Evolutionary conservation across 805 yeast species (phyloP), one percentile per base, ranked within the genome.

Genomic region (Yarrowia sp.): DNA sequence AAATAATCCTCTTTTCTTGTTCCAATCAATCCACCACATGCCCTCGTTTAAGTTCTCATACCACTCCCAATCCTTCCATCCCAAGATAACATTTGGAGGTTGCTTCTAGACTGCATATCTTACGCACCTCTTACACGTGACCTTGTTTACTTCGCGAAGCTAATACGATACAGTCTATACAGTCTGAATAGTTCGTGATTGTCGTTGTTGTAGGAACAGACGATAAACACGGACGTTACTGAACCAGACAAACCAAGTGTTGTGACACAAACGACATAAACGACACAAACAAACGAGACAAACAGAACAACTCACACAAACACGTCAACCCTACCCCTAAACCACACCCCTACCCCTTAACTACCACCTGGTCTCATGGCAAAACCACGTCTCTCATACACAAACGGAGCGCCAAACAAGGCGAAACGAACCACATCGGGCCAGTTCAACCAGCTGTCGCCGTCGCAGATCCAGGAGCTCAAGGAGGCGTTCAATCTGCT

Each of bases 401-500:
- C 63, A 12, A 58, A 58, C 32, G 63, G 63, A 19, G 51, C 51
- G 3, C 41, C 38, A 9, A 17, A 2, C 51, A 56, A 33, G n/a
- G 30, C 59, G 9, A 52, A 52, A 12, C 56, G 72, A 17, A 62
- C 65, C 11, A 64, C 68, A 0, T 73, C 79, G 0, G 71, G 78
- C 19, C 74, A 72, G 58, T 74, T 77, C 67, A 74, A 76, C 51
- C 78, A 78, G 66, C 81, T 90, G 19, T 80, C 86, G 5, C 81
- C 83, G 63, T 85, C 81, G 35, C 90, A 89, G 71, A 84, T 90
- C 26, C 78, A 83, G 16, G 87, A 83, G 68, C 79, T 89, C 65
- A 81, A 89, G 65, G 88, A 89, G 68, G 85, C 95, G 1, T 92
- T 92, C 74, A 85, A 89, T 30, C 74, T 90, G 69, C 83, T 92